Conservation (phyloP, 495 filamentous ascomycete species). For the Neurospora sp. region DNA sequence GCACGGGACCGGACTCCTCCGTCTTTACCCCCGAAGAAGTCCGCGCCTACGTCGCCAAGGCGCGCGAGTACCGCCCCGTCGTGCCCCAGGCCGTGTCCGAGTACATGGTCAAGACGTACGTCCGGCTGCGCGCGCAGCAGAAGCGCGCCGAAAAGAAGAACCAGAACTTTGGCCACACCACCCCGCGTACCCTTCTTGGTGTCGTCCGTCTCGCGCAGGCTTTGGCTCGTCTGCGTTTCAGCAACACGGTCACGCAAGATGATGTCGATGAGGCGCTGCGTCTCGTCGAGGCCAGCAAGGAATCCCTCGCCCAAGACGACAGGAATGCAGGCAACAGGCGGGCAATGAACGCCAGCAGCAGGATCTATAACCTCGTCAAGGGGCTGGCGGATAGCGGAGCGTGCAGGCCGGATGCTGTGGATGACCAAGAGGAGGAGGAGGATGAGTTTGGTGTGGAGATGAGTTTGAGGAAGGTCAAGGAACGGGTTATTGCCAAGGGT, state of each 20-base stretch:
- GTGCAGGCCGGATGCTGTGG: constrained; percentile 57
- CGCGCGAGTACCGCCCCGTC: constrained; percentile 74
- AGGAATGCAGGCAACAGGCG: constrained; percentile 40
- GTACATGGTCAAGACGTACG: constrained; percentile 94
- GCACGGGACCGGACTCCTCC: constrained; percentile 33
- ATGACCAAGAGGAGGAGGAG: constrained; percentile 46
- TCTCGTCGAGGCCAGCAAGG: constrained; percentile 84
- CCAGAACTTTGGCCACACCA: constrained; percentile 86
- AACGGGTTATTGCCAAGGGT: constrained; percentile 87
- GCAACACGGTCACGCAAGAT: constrained; percentile 69
- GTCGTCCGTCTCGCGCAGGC: constrained; percentile 90
- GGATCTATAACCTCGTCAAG: constrained; percentile 89
- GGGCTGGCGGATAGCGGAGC: constrained; percentile 70
- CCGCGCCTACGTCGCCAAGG: constrained; percentile 88
- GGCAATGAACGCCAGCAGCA: constrained; percentile 72
- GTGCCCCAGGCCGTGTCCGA: constrained; percentile 79
- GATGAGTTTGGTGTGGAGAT: constrained; percentile 51
- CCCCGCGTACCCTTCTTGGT: constrained; percentile 84
- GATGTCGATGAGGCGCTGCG: constrained; percentile 94
- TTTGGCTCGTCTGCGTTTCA: constrained; percentile 86
- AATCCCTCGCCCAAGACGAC: constrained; percentile 63
- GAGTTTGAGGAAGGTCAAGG: constrained; percentile 74
- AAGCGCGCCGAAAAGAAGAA: constrained; percentile 80
- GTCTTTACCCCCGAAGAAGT: constrained; percentile 87
- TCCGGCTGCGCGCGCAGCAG: constrained; percentile 78